Conservation (phyloP, 169 alveolate genomes). For the Plasmodium reichenowi region DNA sequence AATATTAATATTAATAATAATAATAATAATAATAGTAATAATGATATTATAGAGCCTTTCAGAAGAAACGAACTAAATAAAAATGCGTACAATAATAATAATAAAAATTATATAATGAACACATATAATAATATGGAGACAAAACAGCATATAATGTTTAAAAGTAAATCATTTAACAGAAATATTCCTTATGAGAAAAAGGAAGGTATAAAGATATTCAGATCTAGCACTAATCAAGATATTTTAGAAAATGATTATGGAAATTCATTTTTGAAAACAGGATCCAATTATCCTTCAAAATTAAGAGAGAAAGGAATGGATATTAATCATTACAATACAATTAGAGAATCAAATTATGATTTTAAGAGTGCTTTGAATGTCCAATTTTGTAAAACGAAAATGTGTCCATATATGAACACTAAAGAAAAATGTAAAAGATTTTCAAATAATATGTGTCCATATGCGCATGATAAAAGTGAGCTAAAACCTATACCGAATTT, state of each 20-base stretch:
- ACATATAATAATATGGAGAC: constrained; percentile 5
- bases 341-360: constrained; percentile 62
- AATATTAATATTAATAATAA: too few species aligned
- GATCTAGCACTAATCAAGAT: constrained; percentile 19
- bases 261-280: constrained; percentile 9
- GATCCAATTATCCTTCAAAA: constrained; percentile 20
- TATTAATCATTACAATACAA: constrained; percentile 14
- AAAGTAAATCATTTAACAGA: constrained; percentile 58
- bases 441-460: constrained; percentile 76
- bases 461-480: constrained; percentile 77
- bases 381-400: constrained; percentile 75
- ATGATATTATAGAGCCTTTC: neutral
- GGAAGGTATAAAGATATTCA: constrained; percentile 5
- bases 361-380: constrained; percentile 73
- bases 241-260: constrained; percentile 19
- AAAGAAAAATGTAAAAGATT: constrained; percentile 77
- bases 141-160: constrained; percentile 16
- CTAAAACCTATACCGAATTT: constrained; percentile 75
- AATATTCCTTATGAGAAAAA: constrained; percentile 36
- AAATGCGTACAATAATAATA: neutral
- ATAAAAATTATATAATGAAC: neutral
- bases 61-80: constrained; percentile 4
- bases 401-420: constrained; percentile 78
- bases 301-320: constrained; percentile 46
- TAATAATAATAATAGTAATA: neutral